These are phyloP conservation scores for Teunomyces pallodes DNA, from an alignment of 805 yeast genomes.

Conservation along the genomic window DNA sequence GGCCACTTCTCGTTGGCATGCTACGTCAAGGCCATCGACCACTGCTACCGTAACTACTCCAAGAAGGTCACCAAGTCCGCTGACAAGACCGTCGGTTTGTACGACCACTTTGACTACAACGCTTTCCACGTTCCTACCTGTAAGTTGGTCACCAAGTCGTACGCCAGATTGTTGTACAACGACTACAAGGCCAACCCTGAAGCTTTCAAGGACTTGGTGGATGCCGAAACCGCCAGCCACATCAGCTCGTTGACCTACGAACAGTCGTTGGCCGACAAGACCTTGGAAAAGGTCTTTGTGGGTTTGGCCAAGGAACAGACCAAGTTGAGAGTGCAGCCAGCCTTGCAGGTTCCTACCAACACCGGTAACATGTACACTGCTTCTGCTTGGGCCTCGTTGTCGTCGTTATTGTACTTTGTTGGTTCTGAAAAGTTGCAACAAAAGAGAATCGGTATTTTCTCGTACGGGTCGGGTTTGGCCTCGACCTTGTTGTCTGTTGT, in stretches of 20 bases:
- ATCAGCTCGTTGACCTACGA: slow-evolving; percentile 65
- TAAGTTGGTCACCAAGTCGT: slow-evolving; percentile 89
- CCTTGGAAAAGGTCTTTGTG: slow-evolving; percentile 81
- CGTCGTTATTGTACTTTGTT: slow-evolving; percentile 75
- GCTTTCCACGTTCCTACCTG: slow-evolving; percentile 99
- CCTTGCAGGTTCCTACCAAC: slow-evolving; percentile 86
- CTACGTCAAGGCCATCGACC: slow-evolving; percentile 90
- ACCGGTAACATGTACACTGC: slow-evolving; percentile 99
- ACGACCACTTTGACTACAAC: slow-evolving; percentile 78
- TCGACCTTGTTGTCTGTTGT: slow-evolving; percentile 78
- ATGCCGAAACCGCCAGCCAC: slow-evolving; percentile 50
- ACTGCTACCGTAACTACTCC: slow-evolving; percentile 79
- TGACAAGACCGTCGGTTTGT: slow-evolving; percentile 54
- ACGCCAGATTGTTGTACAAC: slow-evolving; percentile 85
- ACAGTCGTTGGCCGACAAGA: slow-evolving; percentile 72
- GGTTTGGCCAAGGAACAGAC: slow-evolving; percentile 68
- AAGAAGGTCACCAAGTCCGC: slow-evolving; percentile 59
- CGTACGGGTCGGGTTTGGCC: slow-evolving; percentile 98
- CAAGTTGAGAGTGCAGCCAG: slow-evolving; percentile 70
- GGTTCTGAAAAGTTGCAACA: slow-evolving; percentile 72
- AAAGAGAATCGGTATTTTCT: slow-evolving; percentile 88
- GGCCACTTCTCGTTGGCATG: slow-evolving; percentile 94
- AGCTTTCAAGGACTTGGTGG: slow-evolving; percentile 43
- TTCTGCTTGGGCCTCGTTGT: slow-evolving; percentile 81
- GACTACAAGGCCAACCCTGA: slow-evolving; percentile 76